Percentiles rank a stretch among this genome's conserved stretches.
Conservation (phyloP, 495 filamentous ascomycete species). For the Thermothielavioides terrestris region DNA sequence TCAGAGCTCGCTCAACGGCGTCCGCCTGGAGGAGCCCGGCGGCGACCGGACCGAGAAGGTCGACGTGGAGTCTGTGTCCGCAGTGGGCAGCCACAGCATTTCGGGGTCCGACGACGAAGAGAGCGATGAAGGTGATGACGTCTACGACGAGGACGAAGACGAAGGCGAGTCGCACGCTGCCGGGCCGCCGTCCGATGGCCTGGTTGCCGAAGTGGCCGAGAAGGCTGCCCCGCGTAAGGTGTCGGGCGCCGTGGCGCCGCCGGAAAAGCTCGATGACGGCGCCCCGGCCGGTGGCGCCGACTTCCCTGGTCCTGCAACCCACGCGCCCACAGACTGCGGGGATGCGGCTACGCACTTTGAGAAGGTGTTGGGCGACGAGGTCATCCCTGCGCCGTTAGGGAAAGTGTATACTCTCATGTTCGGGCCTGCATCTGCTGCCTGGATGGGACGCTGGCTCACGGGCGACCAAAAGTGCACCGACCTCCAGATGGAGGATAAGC, state of each 20-base stretch:
- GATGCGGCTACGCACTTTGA: conserved; percentile 74
- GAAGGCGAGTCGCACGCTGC: conserved; percentile 51
- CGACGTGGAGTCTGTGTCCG: conserved; percentile 39
- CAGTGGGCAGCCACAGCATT: conserved; percentile 31
- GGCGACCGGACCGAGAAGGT: conserved; percentile 87
- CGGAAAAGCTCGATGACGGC: conserved; percentile 50
- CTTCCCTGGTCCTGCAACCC: conserved; percentile 80
- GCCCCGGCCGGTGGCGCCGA: conserved; percentile 50
- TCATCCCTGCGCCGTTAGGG: conserved; percentile 79
- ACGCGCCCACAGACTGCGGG: conserved; percentile 74
- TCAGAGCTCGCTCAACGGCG: conserved; percentile 81
- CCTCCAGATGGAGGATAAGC: conserved; percentile 73
- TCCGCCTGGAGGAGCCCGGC: conserved; percentile 65
- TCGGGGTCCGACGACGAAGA: conserved; percentile 55
- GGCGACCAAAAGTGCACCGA: conserved; percentile 86
- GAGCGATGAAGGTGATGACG: conserved; percentile 55
- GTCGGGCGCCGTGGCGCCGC: conserved; percentile 48
- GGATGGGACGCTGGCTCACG: conserved; percentile 75
- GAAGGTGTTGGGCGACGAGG: conserved; percentile 74
- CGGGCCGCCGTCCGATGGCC: conserved; percentile 52
- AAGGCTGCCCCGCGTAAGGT: conserved; percentile 55
- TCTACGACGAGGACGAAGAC: conserved; percentile 72
- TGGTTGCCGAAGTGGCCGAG: conserved; percentile 50
- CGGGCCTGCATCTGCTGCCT: conserved; percentile 65
- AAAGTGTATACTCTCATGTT: conserved; percentile 86